A percentile compares a stretch with the other conserved stretches of the same genome.
These are phyloP conservation scores for Naganishia friedmannii DNA, from an alignment of 768 basidiomycete species.

Conservation along the genomic window DNA sequence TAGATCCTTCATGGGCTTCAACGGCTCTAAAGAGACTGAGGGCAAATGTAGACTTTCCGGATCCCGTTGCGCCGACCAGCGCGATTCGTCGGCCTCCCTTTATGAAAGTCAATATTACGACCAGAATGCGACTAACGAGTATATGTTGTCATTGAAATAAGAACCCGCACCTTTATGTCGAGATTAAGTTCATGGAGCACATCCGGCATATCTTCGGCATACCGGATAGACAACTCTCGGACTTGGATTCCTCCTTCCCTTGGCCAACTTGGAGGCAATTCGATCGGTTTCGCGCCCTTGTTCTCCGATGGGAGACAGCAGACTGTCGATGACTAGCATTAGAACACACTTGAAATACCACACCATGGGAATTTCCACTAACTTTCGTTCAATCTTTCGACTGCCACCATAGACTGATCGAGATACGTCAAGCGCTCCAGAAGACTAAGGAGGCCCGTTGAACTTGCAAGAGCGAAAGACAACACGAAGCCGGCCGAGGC, in stretches of 20 bases:
- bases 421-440: constrained; percentile 41
- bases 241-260: constrained; percentile 38
- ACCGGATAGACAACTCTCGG: constrained; percentile 40
- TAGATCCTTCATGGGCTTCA: constrained; percentile 39
- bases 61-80: constrained; percentile 45
- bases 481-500: constrained; percentile 47
- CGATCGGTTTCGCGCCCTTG: constrained; percentile 32
- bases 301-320: constrained; percentile 35
- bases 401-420: constrained; percentile 49
- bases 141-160: not conserved
- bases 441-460: constrained; percentile 36
- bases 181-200: constrained; percentile 46
- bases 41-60: constrained; percentile 47
- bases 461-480: constrained; percentile 40
- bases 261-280: constrained; percentile 43
- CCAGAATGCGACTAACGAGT: not conserved
- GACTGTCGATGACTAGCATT: constrained; percentile 27
- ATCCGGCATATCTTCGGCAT: constrained; percentile 45
- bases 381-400: constrained; percentile 49
- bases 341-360: not conserved
- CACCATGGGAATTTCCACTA: too few species aligned
- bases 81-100: constrained; percentile 45
- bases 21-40: constrained; percentile 43
- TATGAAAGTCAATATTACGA: not conserved
- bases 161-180: constrained; percentile 34